phyloP scores from a whole-genome alignment of 2,329 filamentous ascomycete genomes.

The Cladophialophora exuberans region DNA sequence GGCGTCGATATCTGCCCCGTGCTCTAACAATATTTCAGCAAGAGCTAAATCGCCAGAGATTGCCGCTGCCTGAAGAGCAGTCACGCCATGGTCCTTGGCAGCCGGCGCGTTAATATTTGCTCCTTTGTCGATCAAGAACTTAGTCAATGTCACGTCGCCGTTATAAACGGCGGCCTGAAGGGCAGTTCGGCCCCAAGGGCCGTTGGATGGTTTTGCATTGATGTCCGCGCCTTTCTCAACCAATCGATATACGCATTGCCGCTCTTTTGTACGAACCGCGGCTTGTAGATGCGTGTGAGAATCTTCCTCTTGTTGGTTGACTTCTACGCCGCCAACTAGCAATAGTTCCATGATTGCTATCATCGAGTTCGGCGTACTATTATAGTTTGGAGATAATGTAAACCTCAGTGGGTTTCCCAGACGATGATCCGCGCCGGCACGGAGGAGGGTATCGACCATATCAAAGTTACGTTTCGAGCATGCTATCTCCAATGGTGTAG shows the following conservation, averaged over 20 bases:
- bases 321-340: too few species aligned
- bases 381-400: too few species aligned
- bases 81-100: not conserved
- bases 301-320: not conserved
- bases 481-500: too few species aligned
- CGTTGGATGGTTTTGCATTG: not conserved
- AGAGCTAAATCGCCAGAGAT: not conserved
- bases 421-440: too few species aligned
- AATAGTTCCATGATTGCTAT: too few species aligned
- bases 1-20: not conserved
- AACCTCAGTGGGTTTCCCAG: too few species aligned
- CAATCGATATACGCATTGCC: not conserved
- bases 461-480: too few species aligned
- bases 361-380: too few species aligned
- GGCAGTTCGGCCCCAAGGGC: not conserved
- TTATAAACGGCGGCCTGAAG: not conserved
- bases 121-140: not conserved
- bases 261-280: not conserved
- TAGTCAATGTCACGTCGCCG: not conserved
- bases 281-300: not conserved
- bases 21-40: not conserved
- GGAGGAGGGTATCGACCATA: too few species aligned
- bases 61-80: conserved; percentile 1
- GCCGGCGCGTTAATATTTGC: conserved; percentile 4
- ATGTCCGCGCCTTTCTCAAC: not conserved